Conservation (phyloP, 441 rosid species). For the Macaranga tanarius region DNA sequence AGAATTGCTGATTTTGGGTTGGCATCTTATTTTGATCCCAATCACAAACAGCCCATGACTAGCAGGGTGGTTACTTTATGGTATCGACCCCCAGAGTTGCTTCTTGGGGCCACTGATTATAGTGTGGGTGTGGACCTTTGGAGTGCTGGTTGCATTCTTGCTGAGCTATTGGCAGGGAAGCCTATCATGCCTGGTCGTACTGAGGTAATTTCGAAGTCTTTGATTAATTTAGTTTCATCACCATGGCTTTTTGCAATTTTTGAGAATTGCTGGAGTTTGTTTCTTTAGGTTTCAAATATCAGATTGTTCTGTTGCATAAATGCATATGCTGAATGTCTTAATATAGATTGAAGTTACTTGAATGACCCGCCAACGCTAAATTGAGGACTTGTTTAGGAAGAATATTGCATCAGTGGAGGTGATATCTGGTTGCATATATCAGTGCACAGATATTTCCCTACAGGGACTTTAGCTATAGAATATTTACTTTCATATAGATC, state of each 20-base stretch:
- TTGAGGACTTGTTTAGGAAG: background rate
- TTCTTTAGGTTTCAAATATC: background rate
- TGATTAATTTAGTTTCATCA: constrained; percentile 3
- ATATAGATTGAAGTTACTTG: background rate
- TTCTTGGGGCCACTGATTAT: constrained; percentile 88
- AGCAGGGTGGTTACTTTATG: constrained; percentile 95
- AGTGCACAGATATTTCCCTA: background rate
- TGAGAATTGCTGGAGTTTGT: background rate
- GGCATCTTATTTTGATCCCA: constrained; percentile 82
- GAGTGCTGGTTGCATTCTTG: constrained; percentile 97
- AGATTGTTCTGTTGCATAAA: background rate
- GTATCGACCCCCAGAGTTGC: constrained; percentile 96
- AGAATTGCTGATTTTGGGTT: constrained; percentile 90
- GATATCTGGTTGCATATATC: background rate
- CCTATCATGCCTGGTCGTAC: constrained; percentile 97
- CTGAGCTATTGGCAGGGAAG: constrained; percentile 81
- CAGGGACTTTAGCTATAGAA: background rate
- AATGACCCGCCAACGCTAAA: no score
- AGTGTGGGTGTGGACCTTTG: constrained; percentile 90
- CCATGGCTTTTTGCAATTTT: constrained; percentile 8
- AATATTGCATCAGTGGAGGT: background rate
- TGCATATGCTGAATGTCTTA: background rate
- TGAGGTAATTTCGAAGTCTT: constrained; percentile 48
- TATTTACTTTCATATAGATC: background rate
- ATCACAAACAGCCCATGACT: constrained; percentile 79